Percentiles rank a stretch among this genome's conserved stretches.
phyloP scores from a whole-genome alignment of 2,329 filamentous ascomycete genomes.

The Chaetomiaceae sp. region DNA sequence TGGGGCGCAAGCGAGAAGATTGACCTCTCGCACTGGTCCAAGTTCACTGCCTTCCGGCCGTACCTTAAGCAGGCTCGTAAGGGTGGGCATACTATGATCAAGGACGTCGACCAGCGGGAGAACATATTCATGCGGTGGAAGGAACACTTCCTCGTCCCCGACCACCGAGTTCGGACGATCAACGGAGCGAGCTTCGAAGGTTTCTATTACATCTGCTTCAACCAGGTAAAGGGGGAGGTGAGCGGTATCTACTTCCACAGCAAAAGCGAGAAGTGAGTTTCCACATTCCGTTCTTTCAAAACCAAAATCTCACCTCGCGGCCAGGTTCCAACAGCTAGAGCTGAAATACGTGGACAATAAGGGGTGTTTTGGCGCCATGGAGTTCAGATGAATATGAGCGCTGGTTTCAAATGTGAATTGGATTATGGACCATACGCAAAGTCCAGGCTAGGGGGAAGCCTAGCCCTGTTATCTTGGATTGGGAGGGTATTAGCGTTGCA shows the following conservation, averaged over 20 bases:
- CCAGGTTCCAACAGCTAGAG: conserved; percentile 86
- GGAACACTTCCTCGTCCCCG: conserved; percentile 93
- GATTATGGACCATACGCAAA: conserved; percentile 7
- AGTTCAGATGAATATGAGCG: conserved; percentile 65
- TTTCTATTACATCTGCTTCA: conserved; percentile 99
- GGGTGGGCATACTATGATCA: conserved; percentile 52
- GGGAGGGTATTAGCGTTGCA: conserved; percentile 12
- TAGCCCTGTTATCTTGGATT: background rate
- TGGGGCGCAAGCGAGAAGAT: conserved; percentile 93
- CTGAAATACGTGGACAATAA: conserved; percentile 81
- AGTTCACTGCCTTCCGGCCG: conserved; percentile 82
- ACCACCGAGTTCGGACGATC: conserved; percentile 87
- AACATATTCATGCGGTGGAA: conserved; percentile 99
- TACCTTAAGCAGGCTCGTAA: conserved; percentile 57
- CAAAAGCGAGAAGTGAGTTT: conserved; percentile 91
- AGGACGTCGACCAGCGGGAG: conserved; percentile 74
- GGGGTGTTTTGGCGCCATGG: conserved; percentile 79
- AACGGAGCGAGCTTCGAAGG: conserved; percentile 95
- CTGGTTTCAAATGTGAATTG: conserved; percentile 10
- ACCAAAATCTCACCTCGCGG: conserved; percentile 42
- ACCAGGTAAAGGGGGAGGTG: conserved; percentile 79
- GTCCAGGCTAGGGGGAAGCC: background rate
- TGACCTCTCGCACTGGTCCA: conserved; percentile 87
- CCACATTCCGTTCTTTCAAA: no score
- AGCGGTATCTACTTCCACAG: conserved; percentile 97